These are phyloP conservation scores for Saposhnikovia divaricata DNA, from an alignment of 129 eudicot species.

Conservation along the genomic window DNA sequence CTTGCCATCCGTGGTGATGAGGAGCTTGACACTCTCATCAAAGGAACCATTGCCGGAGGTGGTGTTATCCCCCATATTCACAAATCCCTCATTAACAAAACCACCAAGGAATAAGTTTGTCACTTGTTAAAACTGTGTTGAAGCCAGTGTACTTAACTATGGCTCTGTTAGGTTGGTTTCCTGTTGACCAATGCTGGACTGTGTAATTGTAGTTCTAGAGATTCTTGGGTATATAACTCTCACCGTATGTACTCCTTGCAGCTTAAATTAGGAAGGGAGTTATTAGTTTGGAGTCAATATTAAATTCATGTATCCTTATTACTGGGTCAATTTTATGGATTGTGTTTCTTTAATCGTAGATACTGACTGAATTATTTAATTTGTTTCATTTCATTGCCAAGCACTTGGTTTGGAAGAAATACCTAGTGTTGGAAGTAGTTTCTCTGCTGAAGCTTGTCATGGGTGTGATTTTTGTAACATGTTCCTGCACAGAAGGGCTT, in stretches of 20 bases:
- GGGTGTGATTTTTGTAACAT: neutral
- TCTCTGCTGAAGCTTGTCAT: neutral
- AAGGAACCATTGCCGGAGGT: conserved; percentile 76
- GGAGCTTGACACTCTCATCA: conserved; percentile 64
- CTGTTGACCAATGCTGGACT: neutral
- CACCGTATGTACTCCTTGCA: neutral
- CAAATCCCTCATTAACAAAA: conserved; percentile 82
- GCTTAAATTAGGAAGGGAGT: conserved; percentile 1
- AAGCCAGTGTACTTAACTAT: neutral
- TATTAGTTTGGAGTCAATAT: neutral
- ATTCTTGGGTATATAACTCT: conserved; percentile 7
- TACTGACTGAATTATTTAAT: neutral
- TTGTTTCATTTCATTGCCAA: neutral
- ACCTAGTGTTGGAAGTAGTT: neutral
- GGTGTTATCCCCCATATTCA: conserved; percentile 91
- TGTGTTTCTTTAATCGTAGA: neutral
- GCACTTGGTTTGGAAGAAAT: neutral
- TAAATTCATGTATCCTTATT: neutral
- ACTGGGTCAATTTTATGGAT: neutral
- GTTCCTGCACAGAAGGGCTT: neutral
- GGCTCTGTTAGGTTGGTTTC: neutral
- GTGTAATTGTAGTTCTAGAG: conserved; percentile 7
- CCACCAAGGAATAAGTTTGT: conserved; percentile 47
- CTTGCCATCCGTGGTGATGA: conserved; percentile 68
- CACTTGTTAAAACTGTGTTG: neutral